Evolutionary conservation across 768 basidiomycete species (phyloP).

Genomic region (Tricholoma terreum): DNA sequence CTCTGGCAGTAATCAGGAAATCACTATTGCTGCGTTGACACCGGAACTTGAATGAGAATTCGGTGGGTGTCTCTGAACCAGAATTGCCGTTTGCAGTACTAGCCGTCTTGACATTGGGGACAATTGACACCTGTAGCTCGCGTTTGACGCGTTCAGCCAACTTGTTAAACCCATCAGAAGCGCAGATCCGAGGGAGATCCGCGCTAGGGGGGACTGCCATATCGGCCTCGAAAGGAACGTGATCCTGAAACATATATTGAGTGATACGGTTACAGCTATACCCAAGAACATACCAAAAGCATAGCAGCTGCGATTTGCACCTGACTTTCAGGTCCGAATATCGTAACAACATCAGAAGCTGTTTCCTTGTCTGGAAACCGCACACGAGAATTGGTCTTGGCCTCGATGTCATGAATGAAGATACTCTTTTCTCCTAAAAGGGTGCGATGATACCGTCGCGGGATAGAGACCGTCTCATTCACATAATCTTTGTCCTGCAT

Average conservation of each 20-base stretch:
- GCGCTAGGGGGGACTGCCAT: conserved; percentile 84
- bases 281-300: conserved; percentile 65
- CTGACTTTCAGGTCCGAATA: conserved; percentile 96
- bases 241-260: conserved; percentile 56
- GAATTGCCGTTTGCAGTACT: conserved; percentile 43
- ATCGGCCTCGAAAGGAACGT: conserved; percentile 95
- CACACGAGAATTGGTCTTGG: conserved; percentile 91
- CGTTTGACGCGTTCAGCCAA: conserved; percentile 90
- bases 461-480: conserved; percentile 89
- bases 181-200: conserved; percentile 73
- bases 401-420: conserved; percentile 96
- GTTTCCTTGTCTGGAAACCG: conserved; percentile 92
- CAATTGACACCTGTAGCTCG: conserved; percentile 88
- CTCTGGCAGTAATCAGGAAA: conserved; percentile 83
- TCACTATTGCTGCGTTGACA: conserved; percentile 96
- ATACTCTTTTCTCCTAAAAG: conserved; percentile 94
- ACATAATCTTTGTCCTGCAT: conserved; percentile 93
- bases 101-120: conserved; percentile 69
- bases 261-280: background rate
- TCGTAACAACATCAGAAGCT: conserved; percentile 92
- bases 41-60: conserved; percentile 92
- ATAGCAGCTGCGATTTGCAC: conserved; percentile 96
- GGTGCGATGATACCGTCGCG: conserved; percentile 92
- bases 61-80: conserved; percentile 55
- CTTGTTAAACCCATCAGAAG: conserved; percentile 78